Percentiles rank a stretch among this genome's conserved stretches.
Evolutionary conservation across 495 filamentous ascomycete species (phyloP).

Genomic region (Bombardia bombarda): DNA sequence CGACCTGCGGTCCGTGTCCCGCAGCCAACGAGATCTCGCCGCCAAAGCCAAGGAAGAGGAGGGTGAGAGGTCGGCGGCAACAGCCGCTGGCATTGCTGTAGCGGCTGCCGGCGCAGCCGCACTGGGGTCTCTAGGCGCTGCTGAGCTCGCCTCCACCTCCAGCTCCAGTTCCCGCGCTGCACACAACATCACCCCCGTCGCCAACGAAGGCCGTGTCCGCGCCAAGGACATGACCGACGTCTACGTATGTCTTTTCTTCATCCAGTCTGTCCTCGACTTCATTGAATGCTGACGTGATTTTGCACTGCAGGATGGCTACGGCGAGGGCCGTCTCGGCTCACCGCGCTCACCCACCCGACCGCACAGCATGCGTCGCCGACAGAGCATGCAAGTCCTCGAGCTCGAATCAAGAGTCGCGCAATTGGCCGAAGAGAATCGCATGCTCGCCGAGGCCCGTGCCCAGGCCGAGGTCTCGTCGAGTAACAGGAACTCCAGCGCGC

Average conservation of each 20-base stretch:
- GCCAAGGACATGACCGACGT: conserved; percentile 84
- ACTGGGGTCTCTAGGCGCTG: conserved; percentile 18
- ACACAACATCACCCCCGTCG: conserved; percentile 64
- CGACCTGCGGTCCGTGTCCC: conserved; percentile 67
- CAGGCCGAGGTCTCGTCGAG: conserved; percentile 49
- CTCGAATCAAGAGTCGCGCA: conserved; percentile 69
- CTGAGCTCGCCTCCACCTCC: conserved; percentile 6
- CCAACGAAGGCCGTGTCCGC: conserved; percentile 79
- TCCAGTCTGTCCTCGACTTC: conserved; percentile 1
- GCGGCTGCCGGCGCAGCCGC: conserved; percentile 24
- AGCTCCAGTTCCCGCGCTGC: conserved; percentile 36
- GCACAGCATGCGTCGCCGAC: conserved; percentile 88
- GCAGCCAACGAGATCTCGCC: conserved; percentile 42
- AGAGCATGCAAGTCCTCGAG: conserved; percentile 93
- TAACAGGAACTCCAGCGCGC: conserved; percentile 36
- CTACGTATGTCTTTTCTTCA: conserved; percentile 63
- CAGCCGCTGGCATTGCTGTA: not conserved
- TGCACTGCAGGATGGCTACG: conserved; percentile 73
- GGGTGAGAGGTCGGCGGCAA: conserved; percentile 1
- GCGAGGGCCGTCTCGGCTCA: conserved; percentile 78
- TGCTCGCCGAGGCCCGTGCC: conserved; percentile 62
- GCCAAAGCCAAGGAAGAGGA: conserved; percentile 17
- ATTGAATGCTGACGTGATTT: conserved; percentile 7
- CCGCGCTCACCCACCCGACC: conserved; percentile 91
- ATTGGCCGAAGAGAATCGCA: conserved; percentile 70